phyloP scores from a whole-genome alignment of 768 basidiomycete genomes.

The Daedaleopsis nitida region DNA sequence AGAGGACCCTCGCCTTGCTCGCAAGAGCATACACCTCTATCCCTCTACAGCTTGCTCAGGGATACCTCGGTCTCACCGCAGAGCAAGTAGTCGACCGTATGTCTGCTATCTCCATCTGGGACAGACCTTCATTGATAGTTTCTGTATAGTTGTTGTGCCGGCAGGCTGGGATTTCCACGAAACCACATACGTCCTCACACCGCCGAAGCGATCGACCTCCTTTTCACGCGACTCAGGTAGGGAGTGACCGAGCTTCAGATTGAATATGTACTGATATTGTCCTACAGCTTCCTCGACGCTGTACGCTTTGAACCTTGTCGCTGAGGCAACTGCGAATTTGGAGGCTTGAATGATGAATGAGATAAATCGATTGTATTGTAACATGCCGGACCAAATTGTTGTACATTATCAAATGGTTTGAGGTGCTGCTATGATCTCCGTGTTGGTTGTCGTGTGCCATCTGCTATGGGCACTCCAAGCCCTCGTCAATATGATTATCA shows the following conservation, averaged over 20 bases:
- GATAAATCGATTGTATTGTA: not conserved
- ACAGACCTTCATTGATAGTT: too few relatives aligned
- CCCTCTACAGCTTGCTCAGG: conserved; percentile 52
- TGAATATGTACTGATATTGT: not conserved
- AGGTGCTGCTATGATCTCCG: not conserved
- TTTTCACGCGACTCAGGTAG: conserved; percentile 5
- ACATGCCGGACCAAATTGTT: not conserved
- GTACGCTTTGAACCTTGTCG: conserved; percentile 50
- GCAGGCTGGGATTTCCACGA: conserved; percentile 56
- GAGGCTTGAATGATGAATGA: not conserved
- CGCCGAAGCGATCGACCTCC: conserved; percentile 25
- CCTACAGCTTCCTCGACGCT: conserved; percentile 46
- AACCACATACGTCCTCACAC: conserved; percentile 47
- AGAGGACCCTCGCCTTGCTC: conserved; percentile 54
- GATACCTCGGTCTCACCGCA: conserved; percentile 52
- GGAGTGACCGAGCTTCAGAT: not conserved
- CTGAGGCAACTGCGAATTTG: conserved; percentile 49
- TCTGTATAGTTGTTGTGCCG: conserved; percentile 40
- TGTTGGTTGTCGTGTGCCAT: not conserved
- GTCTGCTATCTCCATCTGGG: not conserved
- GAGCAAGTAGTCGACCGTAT: conserved; percentile 37
- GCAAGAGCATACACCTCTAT: conserved; percentile 69
- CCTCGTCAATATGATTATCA: too few relatives aligned
- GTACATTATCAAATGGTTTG: not conserved
- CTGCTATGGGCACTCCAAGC: too few relatives aligned